phyloP scores from a whole-genome alignment of 78 protist genomes.

The Guillardia theta region DNA sequence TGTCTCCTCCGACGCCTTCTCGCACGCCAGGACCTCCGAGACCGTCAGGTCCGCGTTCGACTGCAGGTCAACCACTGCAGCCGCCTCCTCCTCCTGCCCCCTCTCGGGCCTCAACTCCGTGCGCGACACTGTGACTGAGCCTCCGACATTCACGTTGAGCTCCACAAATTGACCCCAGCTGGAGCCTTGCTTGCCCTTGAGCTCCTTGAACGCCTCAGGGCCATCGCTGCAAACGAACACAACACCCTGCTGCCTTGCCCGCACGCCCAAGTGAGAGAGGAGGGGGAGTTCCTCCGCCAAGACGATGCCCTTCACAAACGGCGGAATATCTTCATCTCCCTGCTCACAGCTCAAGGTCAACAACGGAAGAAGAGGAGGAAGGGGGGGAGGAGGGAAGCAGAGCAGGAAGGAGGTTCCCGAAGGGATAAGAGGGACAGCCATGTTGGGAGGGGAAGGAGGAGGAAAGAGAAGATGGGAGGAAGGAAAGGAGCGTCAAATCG shows the following conservation, averaged over 20 bases:
- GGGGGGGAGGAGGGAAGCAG: not conserved
- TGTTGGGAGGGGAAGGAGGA: not conserved
- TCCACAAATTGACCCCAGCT: too few species aligned
- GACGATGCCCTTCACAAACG: not conserved
- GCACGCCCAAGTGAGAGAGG: not conserved
- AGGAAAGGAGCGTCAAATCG: too few species aligned
- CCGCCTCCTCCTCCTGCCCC: not conserved
- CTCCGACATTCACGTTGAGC: too few species aligned
- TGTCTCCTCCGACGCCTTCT: not conserved
- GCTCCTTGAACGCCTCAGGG: not conserved
- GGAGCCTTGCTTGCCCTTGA: too few species aligned
- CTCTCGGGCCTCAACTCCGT: too few species aligned
- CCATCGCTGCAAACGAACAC: not conserved
- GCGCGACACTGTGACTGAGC: too few species aligned
- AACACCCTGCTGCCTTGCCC: constrained; percentile 9
- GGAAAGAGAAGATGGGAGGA: not conserved
- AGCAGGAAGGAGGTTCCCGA: too few species aligned
- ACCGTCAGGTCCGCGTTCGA: not conserved
- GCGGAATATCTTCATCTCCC: not conserved
- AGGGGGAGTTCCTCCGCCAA: not conserved
- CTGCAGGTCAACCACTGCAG: too few species aligned
- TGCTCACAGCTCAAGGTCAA: not conserved
- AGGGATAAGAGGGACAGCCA: too few species aligned
- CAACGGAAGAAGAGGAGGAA: not conserved
- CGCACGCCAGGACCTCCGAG: not conserved